Base-by-base conservation (phyloP, 1,284 basidiomycete species). In the Trichosporon inkin region DNA sequence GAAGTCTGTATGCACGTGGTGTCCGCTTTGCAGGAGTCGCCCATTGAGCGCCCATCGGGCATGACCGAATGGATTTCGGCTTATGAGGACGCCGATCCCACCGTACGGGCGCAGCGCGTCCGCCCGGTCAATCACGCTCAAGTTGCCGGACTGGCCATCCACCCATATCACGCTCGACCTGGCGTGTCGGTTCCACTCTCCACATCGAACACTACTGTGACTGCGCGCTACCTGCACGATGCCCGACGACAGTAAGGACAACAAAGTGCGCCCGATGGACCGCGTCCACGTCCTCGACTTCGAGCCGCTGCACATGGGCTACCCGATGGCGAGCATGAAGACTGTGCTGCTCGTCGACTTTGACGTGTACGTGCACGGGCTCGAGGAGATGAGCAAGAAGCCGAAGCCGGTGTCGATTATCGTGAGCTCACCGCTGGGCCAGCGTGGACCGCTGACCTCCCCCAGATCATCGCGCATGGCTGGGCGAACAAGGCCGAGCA, bases 381-480 rank as follows among this genome's bases (percentile, higher is more conserved):
- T 76, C 51, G 67, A 73, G 13, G 74, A 76, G 67, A 69, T 73
- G 47, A 60, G 64, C 51, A 58, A 35, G 3, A 69, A 67, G 53
- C 39, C 24, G 3, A 49, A 55, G 24, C 71, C 71, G 16, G 52
- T 76, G 3, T 64, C 67, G n/a, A 68, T 67, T 4, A 47, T 74
- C 10, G 44, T 49, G 14, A 28, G 44, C 28, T 4, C 24, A 6
- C 22, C 36, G 6, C 36, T 13, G 35, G 13, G 35, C 35, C 13
- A 36, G 19, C 22, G 20, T 24, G 24, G 41, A 28, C 20, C 16
- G 20, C 39, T 32, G 22, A 54, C 41, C 8, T 8, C 5, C 5
- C 28, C 5, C 39, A 76, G 73, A 68, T 74, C 40, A 68, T 73
- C 14, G 65, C 68, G 7, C 74, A 76, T 63, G 74, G 74, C 8